Conservation (phyloP, 139 green algal species). For the Chlorella sp. region DNA sequence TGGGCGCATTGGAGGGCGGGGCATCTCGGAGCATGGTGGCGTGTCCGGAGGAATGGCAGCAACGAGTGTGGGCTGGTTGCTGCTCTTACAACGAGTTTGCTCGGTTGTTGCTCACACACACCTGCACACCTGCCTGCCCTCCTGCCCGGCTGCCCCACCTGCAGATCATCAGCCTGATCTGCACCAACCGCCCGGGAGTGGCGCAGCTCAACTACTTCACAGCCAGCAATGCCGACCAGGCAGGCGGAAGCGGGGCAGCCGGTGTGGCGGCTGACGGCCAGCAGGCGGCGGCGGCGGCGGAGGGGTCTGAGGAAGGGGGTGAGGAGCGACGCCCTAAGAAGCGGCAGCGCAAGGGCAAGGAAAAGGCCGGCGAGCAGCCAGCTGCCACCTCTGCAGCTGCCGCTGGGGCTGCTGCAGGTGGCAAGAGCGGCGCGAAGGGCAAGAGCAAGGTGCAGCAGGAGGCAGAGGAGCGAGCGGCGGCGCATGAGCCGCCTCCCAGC, state of each 20-base stretch:
- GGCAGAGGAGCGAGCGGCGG: conserved; percentile 22
- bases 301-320: background rate
- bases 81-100: too few relatives aligned
- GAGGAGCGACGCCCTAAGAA: conserved; percentile 12
- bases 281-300: background rate
- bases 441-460: conserved; percentile 5
- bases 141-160: background rate
- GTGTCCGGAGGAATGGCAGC: too few relatives aligned
- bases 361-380: background rate
- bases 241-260: conserved; percentile 6
- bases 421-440: background rate
- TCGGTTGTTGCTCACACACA: too few relatives aligned
- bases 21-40: background rate
- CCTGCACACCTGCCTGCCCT: background rate
- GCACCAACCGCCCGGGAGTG: conserved; percentile 60
- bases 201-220: conserved; percentile 23
- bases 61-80: too few relatives aligned
- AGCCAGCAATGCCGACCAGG: background rate
- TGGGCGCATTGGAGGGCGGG: background rate
- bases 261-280: background rate
- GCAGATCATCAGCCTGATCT: conserved; percentile 62
- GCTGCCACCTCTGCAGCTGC: background rate
- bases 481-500: background rate
- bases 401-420: background rate
- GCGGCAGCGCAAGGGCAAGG: conserved; percentile 25